phyloP scores from a whole-genome alignment of 2,329 filamentous ascomycete genomes.

The Talaromyces sp. region DNA sequence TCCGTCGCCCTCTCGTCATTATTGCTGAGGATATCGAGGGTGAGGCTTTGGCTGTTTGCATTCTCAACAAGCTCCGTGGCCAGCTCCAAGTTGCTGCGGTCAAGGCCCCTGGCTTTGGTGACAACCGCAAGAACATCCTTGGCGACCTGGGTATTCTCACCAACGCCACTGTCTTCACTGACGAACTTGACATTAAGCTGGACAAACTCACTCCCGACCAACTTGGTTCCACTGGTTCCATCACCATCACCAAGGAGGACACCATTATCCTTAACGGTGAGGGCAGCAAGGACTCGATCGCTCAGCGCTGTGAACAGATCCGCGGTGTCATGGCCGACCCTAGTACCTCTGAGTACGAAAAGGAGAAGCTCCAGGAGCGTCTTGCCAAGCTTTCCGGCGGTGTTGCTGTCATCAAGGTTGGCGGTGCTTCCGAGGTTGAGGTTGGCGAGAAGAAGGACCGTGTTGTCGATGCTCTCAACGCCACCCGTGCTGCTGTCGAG shows the following conservation, averaged over 20 bases:
- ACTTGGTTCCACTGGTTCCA: conserved; percentile 94
- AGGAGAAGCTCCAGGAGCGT: conserved; percentile 99
- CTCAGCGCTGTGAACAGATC: conserved; percentile 98
- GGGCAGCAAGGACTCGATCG: conserved; percentile 86
- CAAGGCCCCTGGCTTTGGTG: conserved; percentile 98
- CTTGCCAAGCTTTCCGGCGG: conserved; percentile 98
- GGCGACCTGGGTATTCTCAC: conserved; percentile 94
- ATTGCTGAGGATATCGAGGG: conserved; percentile 99
- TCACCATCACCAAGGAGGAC: conserved; percentile 99
- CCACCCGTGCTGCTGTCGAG: conserved; percentile 95
- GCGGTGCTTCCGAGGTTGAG: conserved; percentile 95
- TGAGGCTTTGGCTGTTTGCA: conserved; percentile 96
- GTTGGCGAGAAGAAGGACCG: conserved; percentile 99
- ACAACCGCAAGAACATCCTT: conserved; percentile 99
- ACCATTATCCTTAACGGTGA: conserved; percentile 98
- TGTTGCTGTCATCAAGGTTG: conserved; percentile 99
- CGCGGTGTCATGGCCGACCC: conserved; percentile 93
- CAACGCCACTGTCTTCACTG: conserved; percentile 95
- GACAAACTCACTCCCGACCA: conserved; percentile 95
- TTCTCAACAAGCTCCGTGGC: conserved; percentile 99
- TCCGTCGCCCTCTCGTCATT: conserved; percentile 92
- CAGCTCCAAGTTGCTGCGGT: conserved; percentile 98
- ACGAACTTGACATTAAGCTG: conserved; percentile 98
- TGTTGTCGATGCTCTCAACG: conserved; percentile 96
- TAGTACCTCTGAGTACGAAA: conserved; percentile 96